A percentile compares a stretch with the other conserved stretches of the same genome.
Conservation (phyloP, 2,329 filamentous ascomycete genomes). For the Lachnellula hyalina region DNA sequence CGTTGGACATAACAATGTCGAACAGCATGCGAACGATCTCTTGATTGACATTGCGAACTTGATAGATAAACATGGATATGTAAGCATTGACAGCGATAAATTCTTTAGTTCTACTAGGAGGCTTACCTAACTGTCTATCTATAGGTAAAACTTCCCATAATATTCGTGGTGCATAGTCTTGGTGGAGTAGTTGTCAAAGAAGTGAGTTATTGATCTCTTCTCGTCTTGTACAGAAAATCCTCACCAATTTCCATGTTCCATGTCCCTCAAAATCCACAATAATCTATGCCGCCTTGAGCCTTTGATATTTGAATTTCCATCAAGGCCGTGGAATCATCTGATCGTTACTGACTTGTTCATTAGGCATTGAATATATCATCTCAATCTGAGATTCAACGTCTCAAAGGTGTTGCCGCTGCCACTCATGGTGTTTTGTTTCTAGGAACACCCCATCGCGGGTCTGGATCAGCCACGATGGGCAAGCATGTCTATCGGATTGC, state of each 20-base stretch:
- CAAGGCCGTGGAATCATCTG: neutral
- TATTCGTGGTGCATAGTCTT: constrained; percentile 6
- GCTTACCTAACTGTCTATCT: neutral
- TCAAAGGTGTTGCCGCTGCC: neutral
- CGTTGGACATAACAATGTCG: neutral
- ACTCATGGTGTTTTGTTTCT: neutral
- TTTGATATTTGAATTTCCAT: neutral
- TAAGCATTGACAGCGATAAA: too few relatives aligned
- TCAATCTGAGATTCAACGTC: neutral
- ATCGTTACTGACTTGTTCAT: neutral
- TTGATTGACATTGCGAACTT: constrained; percentile 1
- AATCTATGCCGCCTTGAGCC: too few relatives aligned
- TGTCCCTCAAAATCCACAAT: too few relatives aligned
- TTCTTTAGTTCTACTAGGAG: too few relatives aligned
- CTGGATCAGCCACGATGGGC: neutral
- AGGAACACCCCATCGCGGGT: constrained; percentile 6
- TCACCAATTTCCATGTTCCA: too few relatives aligned
- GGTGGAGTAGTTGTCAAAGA: constrained; percentile 7
- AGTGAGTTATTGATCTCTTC: neutral
- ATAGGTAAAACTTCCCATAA: neutral
- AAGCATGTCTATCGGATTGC: neutral
- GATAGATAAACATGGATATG: neutral
- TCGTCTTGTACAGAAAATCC: too few relatives aligned
- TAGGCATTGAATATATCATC: constrained; percentile 1
- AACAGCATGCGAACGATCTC: neutral